Evolutionary conservation across 495 filamentous ascomycete genomes (phyloP).

Genomic region (Bombardia bombarda): DNA sequence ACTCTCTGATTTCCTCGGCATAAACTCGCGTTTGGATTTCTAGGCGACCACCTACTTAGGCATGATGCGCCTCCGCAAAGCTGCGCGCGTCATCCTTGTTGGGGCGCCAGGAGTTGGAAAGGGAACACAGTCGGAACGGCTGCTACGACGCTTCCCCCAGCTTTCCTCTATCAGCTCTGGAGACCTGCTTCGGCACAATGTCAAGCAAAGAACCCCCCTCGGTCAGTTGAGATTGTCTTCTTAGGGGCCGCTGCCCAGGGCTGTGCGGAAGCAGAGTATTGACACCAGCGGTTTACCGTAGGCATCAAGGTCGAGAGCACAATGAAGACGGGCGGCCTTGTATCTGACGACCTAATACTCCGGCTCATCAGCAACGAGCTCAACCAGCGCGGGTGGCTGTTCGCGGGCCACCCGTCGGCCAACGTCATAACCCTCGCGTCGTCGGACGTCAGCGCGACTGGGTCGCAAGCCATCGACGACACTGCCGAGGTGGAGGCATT

Average conservation of each 20-base stretch:
- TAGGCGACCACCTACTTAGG: no score
- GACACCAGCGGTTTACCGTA: conserved; percentile 21
- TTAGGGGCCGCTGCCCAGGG: no score
- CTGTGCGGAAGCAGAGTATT: no score
- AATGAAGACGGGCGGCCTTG: conserved; percentile 76
- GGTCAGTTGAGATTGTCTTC: conserved; percentile 56
- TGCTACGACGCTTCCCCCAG: conserved; percentile 80
- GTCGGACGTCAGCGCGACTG: conserved; percentile 17
- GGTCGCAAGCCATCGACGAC: conserved; percentile 17
- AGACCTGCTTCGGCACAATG: conserved; percentile 87
- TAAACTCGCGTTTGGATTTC: no score
- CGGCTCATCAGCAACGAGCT: conserved; percentile 86
- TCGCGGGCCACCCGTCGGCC: conserved; percentile 19
- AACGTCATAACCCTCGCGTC: conserved; percentile 37
- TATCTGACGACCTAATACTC: conserved; percentile 85
- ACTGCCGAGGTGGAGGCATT: conserved; percentile 28
- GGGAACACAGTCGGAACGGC: conserved; percentile 85
- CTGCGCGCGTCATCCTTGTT: conserved; percentile 88
- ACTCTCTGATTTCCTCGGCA: no score
- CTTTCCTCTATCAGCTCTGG: conserved; percentile 89
- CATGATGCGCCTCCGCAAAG: conserved; percentile 59
- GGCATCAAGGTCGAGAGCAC: conserved; percentile 81
- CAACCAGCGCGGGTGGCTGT: conserved; percentile 73
- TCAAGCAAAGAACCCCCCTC: conserved; percentile 73
- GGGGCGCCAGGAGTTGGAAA: conserved; percentile 92